These are phyloP conservation scores for Globisporangium paddicum DNA, from an alignment of 352 stramenopile species.

Conservation along the genomic window DNA sequence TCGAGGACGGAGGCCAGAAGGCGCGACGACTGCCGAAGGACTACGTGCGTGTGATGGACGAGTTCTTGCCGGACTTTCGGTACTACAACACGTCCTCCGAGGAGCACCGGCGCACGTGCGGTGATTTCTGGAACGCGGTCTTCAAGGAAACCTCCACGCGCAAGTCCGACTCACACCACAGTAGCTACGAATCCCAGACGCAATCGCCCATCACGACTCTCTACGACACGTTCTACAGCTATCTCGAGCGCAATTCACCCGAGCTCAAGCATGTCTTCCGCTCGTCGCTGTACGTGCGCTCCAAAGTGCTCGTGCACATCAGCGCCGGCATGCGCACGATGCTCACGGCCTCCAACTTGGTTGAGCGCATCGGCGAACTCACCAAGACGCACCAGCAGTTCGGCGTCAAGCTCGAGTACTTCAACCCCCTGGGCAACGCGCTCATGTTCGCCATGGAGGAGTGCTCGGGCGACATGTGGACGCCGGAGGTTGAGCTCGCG, in stretches of 20 bases:
- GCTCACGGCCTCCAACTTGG: constrained; percentile 41
- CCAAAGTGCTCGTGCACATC: constrained; percentile 90
- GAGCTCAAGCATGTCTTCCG: constrained; percentile 45
- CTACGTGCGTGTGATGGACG: constrained; percentile 26
- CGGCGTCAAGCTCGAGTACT: constrained; percentile 84
- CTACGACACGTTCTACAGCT: constrained; percentile 45
- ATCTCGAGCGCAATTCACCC: constrained; percentile 41
- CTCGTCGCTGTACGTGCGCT: constrained; percentile 48
- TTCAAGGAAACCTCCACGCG: constrained; percentile 24
- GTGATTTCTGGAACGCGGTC: constrained; percentile 26
- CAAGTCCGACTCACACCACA: constrained; percentile 9
- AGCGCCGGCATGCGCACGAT: constrained; percentile 45
- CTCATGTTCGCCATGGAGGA: constrained; percentile 78
- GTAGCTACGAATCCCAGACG: constrained; percentile 14
- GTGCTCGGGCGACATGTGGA: constrained; percentile 30
- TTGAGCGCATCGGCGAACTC: constrained; percentile 56
- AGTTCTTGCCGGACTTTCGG: constrained; percentile 32
- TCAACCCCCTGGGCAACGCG: constrained; percentile 86
- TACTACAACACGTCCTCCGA: constrained; percentile 31
- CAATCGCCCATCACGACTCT: constrained; percentile 21
- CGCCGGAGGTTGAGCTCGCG: constrained; percentile 31
- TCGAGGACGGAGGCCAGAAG: constrained; percentile 3
- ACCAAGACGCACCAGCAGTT: constrained; percentile 78
- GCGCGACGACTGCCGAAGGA: constrained; percentile 14
- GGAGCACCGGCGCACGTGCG: constrained; percentile 25